Base-by-base conservation (phyloP, 805 yeast species). In the Metschnikowia picachoensis region DNA sequence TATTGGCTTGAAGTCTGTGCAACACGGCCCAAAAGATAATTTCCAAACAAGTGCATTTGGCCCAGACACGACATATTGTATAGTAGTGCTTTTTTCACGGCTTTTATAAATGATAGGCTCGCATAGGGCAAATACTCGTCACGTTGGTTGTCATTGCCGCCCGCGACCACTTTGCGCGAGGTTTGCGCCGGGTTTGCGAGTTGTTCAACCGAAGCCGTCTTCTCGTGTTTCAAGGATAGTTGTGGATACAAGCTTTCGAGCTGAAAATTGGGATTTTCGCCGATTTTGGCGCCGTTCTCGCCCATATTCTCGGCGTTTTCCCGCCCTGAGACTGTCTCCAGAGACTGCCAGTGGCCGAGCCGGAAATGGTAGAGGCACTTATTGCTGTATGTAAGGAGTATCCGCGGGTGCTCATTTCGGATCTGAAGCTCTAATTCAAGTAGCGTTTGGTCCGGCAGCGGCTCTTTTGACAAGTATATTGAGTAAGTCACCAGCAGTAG, bases 371-470 rank as follows among this genome's bases (percentile, higher is more conserved):
- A 72, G 12, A 72, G 54, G 32, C 62, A 58, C 47, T 72, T 72
- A 53, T 70, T 70, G 56, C 70, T 70, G 54, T 72, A 72, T 7
- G 74, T 65, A 15, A 71, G 41, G 16, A 72, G 59, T n/a, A 68
- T 62, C 41, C 60, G 58, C 12, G 77, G 77, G 43, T 68, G 54
- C 20, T 59, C 54, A 49, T 60, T 54, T 35, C 77, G 61, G 42
- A 71, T 67, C 37, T 49, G 50, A 16, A 72, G 58, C 49, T 72
- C 77, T 36, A 69, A 51, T 46, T 72, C 76, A 7, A 72, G 50
- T 13, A 71, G 60, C n/a, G 61, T 56, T 52, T 69, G 76, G 49
- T 72, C 76, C 52, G 57, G 60, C 32, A 55, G 57, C 16, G 55
- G 51, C 12, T 60, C 52, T 32, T 41, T 51, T 34, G 66, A 9